Conservation (phyloP, 306 rosid species). For the Lathyrus sativus region DNA sequence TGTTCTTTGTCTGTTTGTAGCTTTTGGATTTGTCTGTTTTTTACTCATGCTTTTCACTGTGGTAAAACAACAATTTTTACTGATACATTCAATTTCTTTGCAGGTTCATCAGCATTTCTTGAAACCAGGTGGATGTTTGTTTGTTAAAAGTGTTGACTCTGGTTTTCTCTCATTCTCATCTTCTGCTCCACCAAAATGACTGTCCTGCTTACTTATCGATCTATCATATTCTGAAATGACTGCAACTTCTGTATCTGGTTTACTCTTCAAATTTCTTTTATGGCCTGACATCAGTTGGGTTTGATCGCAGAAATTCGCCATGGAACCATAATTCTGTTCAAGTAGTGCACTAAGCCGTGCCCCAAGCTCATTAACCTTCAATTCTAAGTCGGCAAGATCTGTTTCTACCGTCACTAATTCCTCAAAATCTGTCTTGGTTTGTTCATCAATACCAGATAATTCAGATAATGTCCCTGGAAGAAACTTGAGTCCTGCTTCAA, state of each 20-base stretch:
- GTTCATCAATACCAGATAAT: conserved; percentile 56
- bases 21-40: too few species aligned
- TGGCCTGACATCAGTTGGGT: conserved; percentile 37
- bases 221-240: conserved; percentile 46
- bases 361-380: conserved; percentile 57
- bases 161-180: conserved; percentile 33
- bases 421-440: conserved; percentile 68
- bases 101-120: too few species aligned
- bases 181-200: conserved; percentile 46
- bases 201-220: conserved; percentile 74
- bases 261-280: conserved; percentile 55
- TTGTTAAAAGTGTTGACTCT: conserved; percentile 44
- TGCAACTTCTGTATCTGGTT: conserved; percentile 51
- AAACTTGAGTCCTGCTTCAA: conserved; percentile 46
- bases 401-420: conserved; percentile 62
- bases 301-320: conserved; percentile 29
- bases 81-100: too few species aligned
- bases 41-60: too few species aligned
- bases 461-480: conserved; percentile 42
- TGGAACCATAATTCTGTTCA: conserved; percentile 39
- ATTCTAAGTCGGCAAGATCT: conserved; percentile 58
- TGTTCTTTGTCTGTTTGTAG: too few species aligned
- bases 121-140: conserved; percentile 48
- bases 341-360: conserved; percentile 60
- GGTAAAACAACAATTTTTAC: too few species aligned